Conservation (phyloP, 306 rosid genomes). For the Purshia tridentata region DNA sequence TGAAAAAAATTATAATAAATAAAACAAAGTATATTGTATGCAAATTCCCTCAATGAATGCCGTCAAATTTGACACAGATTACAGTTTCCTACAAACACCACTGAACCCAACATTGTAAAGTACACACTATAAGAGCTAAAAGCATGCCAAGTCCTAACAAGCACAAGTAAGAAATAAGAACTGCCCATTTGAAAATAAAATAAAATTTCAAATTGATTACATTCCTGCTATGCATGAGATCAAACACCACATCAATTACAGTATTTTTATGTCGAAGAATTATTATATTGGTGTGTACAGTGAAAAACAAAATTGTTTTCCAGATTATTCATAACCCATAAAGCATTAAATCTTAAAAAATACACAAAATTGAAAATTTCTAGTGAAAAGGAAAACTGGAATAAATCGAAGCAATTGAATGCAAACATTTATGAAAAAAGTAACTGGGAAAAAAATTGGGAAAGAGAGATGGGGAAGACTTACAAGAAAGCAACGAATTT, state of each 20-base stretch:
- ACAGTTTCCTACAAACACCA: not conserved
- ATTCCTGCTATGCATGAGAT: not conserved
- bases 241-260: constrained; percentile 11
- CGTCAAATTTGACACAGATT: not conserved
- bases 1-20: not conserved
- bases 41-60: not conserved
- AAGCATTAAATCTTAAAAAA: not conserved
- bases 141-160: not conserved
- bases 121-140: not conserved
- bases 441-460: not conserved
- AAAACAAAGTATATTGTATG: not conserved
- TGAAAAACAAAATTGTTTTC: not conserved
- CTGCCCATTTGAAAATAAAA: not conserved
- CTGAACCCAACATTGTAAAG: constrained; percentile 4
- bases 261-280: not conserved
- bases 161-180: not conserved
- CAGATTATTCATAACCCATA: not conserved
- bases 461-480: no score
- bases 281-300: not conserved
- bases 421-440: not conserved
- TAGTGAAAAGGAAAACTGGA: not conserved
- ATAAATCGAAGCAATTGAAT: not conserved
- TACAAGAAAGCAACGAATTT: not conserved
- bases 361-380: not conserved
- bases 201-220: constrained; percentile 5